phyloP scores from a whole-genome alignment of 2,329 filamentous ascomycete genomes.

The Coniochaeta hoffmannii region DNA sequence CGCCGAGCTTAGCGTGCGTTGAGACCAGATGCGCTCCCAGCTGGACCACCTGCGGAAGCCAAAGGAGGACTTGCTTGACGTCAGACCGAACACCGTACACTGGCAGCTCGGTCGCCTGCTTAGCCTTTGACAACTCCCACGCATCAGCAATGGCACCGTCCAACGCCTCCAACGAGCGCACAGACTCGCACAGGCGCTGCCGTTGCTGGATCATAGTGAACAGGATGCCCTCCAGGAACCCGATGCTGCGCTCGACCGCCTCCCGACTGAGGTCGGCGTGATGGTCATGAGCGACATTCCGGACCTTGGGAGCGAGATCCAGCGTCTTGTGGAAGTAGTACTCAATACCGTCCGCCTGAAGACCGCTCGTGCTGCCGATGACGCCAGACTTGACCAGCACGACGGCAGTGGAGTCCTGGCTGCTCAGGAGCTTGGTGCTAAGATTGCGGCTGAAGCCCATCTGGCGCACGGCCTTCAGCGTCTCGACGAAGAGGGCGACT shows the following conservation, averaged over 20 bases:
- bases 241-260: constrained; percentile 71
- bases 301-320: constrained; percentile 61
- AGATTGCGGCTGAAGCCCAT: constrained; percentile 90
- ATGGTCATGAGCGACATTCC: constrained; percentile 63
- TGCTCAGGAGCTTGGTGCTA: constrained; percentile 61
- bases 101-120: constrained; percentile 6
- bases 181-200: constrained; percentile 32
- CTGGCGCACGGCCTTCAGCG: constrained; percentile 69
- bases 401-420: constrained; percentile 63
- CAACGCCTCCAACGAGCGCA: constrained; percentile 31
- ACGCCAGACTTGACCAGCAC: constrained; percentile 56
- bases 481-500: constrained; percentile 83
- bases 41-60: constrained; percentile 63
- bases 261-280: constrained; percentile 78
- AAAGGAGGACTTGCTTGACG: constrained; percentile 31
- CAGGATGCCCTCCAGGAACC: constrained; percentile 81
- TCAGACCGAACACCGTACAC: constrained; percentile 13
- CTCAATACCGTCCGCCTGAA: constrained; percentile 41
- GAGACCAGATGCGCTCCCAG: constrained; percentile 55
- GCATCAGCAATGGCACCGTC: constrained; percentile 28
- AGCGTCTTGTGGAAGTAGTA: constrained; percentile 75
- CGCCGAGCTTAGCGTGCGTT: constrained; percentile 60
- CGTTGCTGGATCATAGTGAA: constrained; percentile 57
- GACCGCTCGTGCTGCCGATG: constrained; percentile 23
- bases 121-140: constrained; percentile 20